Evolutionary conservation across 2,329 filamentous ascomycete genomes (phyloP), one percentile per base, ranked within the genome.

Genomic region (Pyrenophora seminiperda): DNA sequence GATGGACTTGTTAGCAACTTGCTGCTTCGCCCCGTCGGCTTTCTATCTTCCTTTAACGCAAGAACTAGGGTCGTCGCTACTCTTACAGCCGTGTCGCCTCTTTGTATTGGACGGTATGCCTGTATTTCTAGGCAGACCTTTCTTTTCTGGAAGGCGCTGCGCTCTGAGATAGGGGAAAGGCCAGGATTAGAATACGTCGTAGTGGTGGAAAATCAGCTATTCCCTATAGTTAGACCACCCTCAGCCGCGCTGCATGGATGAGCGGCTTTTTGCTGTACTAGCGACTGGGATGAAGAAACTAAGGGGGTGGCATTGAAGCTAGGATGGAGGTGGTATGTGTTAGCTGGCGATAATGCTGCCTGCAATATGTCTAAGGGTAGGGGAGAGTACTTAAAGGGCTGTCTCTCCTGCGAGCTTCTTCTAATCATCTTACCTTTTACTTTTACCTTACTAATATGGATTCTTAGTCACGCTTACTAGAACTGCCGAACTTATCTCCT

Each of bases 271-370:
- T 17, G 32, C n/a, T 34, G 32, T 15, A 15, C 32, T 17, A 34
- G n/a, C 15, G 15, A 15, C 32, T 17, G n/a, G 37, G 20, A 29
- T 15, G n/a, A 17, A 29, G 10, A 14, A 17, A 29, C 20, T 15
- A 22, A 40, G 20, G 37, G 37, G 37, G 22, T 40, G 13, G 37
- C 37, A 40, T 40, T 40, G 22, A 15, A 40, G 37, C 37, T 14
- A 40, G 14, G 37, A 15, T 29, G 22, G 22, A 29, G 22, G n/a
- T 14, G 20, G 20, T 22, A 40, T 11, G 37, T 29, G 13, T 29
- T 15, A 29, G 37, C n/a, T 29, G 22, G 22, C 6, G n/a, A 27
- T 14, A 17, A 14, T 40, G 37, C 20, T 29, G 37, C 37, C 37
- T 40, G 37, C n/a, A 40, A 24, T 15, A 19, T 40, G 22, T 40